Conservation (phyloP, 208 protist genomes). For the Trypanosoma cruzi region DNA sequence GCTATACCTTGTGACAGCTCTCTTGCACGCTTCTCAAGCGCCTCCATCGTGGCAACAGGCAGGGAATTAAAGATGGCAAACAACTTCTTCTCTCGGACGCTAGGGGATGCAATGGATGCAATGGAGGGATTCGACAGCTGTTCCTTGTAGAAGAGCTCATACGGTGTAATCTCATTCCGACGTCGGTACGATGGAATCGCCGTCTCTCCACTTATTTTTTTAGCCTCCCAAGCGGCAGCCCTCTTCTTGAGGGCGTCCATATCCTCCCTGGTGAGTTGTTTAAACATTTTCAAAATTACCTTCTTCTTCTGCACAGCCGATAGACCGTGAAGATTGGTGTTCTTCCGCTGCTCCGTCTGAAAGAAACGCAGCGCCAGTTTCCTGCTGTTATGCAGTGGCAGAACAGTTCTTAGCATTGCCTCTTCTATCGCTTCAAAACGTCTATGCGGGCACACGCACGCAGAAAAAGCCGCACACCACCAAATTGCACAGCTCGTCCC, state of each 20-base stretch:
- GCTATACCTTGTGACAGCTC: conserved; percentile 10
- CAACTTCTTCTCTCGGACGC: conserved; percentile 54
- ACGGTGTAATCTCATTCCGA: conserved; percentile 34
- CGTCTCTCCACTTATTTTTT: neutral
- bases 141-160: conserved; percentile 67
- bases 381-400: conserved; percentile 9
- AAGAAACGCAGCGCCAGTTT: conserved; percentile 56
- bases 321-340: conserved; percentile 42
- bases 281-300: conserved; percentile 46
- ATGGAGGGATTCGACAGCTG: conserved; percentile 66
- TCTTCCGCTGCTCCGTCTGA: conserved; percentile 53
- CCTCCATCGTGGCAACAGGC: conserved; percentile 55
- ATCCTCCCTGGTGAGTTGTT: conserved; percentile 33
- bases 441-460: too few relatives aligned
- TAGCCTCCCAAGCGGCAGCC: conserved; percentile 27
- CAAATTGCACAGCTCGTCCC: too few relatives aligned
- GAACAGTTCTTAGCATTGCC: conserved; percentile 34
- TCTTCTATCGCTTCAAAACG: too few relatives aligned
- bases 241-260: conserved; percentile 38
- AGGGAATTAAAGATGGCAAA: conserved; percentile 73
- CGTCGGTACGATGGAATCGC: neutral
- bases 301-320: conserved; percentile 39
- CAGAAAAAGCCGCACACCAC: too few relatives aligned
- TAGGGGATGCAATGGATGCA: conserved; percentile 32
- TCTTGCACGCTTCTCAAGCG: conserved; percentile 29